Evolutionary conservation across 768 basidiomycete species (phyloP).

Genomic region (Podaxis mareebaensis): DNA sequence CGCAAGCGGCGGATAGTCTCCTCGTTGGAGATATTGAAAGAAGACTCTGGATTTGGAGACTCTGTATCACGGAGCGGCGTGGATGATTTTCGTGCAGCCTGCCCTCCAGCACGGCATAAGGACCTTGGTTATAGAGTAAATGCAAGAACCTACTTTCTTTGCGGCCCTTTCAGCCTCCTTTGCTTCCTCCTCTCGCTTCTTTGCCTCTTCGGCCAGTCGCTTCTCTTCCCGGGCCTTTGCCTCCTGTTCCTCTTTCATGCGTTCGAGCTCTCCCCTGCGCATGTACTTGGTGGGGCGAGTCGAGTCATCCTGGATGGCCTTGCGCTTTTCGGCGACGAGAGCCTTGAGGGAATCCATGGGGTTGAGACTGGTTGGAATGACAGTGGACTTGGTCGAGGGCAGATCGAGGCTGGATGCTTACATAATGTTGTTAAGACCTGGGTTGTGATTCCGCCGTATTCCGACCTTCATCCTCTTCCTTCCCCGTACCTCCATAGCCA

Average conservation of each 20-base stretch:
- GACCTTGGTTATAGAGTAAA: slow-evolving; percentile 15
- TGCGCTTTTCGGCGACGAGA: slow-evolving; percentile 87
- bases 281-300: slow-evolving; percentile 82
- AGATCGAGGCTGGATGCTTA: slow-evolving; percentile 29
- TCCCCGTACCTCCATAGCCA: background rate
- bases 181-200: slow-evolving; percentile 30
- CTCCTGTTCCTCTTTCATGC: slow-evolving; percentile 54
- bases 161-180: slow-evolving; percentile 23
- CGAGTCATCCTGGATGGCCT: slow-evolving; percentile 56
- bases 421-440: slow-evolving; percentile 32
- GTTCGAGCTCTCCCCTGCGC: slow-evolving; percentile 88
- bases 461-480: slow-evolving; percentile 28
- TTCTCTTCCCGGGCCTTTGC: slow-evolving; percentile 37
- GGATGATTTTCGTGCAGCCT: slow-evolving; percentile 46
- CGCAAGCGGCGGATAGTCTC: slow-evolving; percentile 90
- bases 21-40: slow-evolving; percentile 90
- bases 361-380: slow-evolving; percentile 15
- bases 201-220: slow-evolving; percentile 31
- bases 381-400: slow-evolving; percentile 11
- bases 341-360: slow-evolving; percentile 89
- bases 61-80: slow-evolving; percentile 39
- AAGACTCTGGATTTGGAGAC: slow-evolving; percentile 48
- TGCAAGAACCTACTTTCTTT: slow-evolving; percentile 44
- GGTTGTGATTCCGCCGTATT: slow-evolving; percentile 39
- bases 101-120: slow-evolving; percentile 49